Percentiles rank a stretch among this genome's conserved stretches.
phyloP scores from a whole-genome alignment of 2,329 filamentous ascomycete species.

The Fusarium caatingaense region DNA sequence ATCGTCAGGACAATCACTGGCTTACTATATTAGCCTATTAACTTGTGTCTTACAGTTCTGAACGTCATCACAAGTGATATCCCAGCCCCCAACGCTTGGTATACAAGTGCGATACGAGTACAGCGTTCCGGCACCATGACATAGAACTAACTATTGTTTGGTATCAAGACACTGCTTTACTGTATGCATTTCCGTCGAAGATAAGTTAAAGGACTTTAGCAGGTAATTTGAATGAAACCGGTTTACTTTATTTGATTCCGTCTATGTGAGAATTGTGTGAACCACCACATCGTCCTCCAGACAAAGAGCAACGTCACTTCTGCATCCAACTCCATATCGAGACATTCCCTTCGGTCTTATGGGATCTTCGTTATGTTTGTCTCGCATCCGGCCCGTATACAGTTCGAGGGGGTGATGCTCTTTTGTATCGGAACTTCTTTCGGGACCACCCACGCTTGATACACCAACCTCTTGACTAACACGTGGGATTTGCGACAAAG shows the following conservation, averaged over 20 bases:
- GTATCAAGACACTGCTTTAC: not conserved
- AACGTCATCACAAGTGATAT: slow-evolving; percentile 8
- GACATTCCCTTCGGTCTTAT: slow-evolving; percentile 1
- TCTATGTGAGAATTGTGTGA: not conserved
- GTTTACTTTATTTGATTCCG: not conserved
- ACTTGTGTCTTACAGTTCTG: not conserved
- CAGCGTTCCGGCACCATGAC: not conserved
- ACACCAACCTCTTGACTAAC: slow-evolving; percentile 1
- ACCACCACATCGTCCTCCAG: not conserved
- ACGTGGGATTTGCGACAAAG: slow-evolving; percentile 4
- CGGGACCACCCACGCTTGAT: slow-evolving; percentile 9
- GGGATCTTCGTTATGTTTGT: slow-evolving; percentile 15
- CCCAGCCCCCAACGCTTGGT: not conserved
- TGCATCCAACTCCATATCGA: not conserved
- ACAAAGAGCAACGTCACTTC: not conserved
- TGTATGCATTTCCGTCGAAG: not conserved
- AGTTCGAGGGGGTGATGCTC: not conserved
- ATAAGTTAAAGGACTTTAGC: not conserved
- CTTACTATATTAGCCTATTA: not conserved
- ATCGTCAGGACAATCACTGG: not conserved
- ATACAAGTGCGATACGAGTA: not conserved
- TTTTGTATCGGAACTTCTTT: slow-evolving; percentile 14
- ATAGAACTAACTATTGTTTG: slow-evolving; percentile 6
- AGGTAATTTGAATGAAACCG: not conserved
- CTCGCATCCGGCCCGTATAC: not conserved